Percentiles rank a stretch among this genome's conserved stretches.
phyloP scores from a whole-genome alignment of 768 basidiomycete genomes.

The Pleurotus djamor region DNA sequence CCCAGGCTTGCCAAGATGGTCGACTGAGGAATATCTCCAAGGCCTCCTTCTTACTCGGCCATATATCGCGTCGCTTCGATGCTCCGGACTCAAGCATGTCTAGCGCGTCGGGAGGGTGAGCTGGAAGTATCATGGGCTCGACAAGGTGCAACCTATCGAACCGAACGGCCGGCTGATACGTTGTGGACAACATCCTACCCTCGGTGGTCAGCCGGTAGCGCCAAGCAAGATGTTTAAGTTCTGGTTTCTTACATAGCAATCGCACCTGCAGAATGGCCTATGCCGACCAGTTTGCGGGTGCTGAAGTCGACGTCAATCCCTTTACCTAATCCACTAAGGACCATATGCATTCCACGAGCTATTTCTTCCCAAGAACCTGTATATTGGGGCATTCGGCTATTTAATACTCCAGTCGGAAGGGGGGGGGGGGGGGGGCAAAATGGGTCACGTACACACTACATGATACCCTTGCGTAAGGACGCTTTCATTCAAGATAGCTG shows the following conservation, averaged over 20 bases:
- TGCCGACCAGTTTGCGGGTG: conserved; percentile 42
- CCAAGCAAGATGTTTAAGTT: neutral
- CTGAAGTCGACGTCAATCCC: conserved; percentile 50
- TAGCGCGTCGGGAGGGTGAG: conserved; percentile 7
- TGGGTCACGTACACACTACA: conserved; percentile 32
- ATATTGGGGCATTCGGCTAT: neutral
- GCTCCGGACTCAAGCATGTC: conserved; percentile 27
- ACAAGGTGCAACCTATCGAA: conserved; percentile 39
- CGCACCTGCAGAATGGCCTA: conserved; percentile 59
- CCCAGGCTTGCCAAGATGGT: conserved; percentile 45
- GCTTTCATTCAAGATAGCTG: conserved; percentile 45
- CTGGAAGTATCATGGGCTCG: conserved; percentile 40
- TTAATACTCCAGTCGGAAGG: neutral
- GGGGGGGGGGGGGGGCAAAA: no score
- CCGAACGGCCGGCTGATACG: conserved; percentile 33
- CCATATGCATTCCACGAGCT: conserved; percentile 40
- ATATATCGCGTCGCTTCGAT: conserved; percentile 42
- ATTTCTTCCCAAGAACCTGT: conserved; percentile 57
- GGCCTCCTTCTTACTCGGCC: conserved; percentile 51
- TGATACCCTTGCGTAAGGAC: conserved; percentile 36
- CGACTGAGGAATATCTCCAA: conserved; percentile 32
- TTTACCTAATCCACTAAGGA: conserved; percentile 44
- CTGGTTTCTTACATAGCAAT: conserved; percentile 32
- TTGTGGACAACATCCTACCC: conserved; percentile 37
- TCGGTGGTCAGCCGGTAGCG: neutral